Conservation (phyloP, 2,329 filamentous ascomycete species). For the Talaromyces sp. region DNA sequence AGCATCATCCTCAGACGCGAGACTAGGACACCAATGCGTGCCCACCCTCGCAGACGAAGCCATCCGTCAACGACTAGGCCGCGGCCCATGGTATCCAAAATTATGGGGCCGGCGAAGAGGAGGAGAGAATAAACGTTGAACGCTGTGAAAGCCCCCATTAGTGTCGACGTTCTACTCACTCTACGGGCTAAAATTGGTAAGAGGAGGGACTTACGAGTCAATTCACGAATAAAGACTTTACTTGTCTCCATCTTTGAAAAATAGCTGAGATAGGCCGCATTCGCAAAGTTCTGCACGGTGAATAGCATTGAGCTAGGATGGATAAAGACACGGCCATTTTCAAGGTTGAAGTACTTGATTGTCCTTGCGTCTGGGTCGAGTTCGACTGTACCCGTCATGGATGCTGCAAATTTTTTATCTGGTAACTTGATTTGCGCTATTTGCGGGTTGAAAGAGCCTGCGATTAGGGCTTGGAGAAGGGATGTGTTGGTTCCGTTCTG, state of each 20-base stretch:
- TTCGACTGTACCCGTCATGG: slow-evolving; percentile 83
- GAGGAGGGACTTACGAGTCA: slow-evolving; percentile 65
- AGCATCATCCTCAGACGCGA: slow-evolving; percentile 79
- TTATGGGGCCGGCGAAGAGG: slow-evolving; percentile 80
- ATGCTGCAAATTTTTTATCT: slow-evolving; percentile 89
- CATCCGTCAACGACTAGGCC: slow-evolving; percentile 90
- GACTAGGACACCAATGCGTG: slow-evolving; percentile 85
- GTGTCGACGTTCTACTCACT: background rate
- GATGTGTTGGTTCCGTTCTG: slow-evolving; percentile 36
- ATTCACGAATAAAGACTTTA: slow-evolving; percentile 86
- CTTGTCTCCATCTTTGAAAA: slow-evolving; percentile 88
- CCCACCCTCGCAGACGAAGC: slow-evolving; percentile 84
- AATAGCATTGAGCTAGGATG: slow-evolving; percentile 88
- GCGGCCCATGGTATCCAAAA: slow-evolving; percentile 79
- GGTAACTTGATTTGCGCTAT: slow-evolving; percentile 89
- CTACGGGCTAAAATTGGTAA: background rate
- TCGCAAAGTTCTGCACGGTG: slow-evolving; percentile 71
- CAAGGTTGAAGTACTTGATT: slow-evolving; percentile 88
- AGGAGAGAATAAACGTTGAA: slow-evolving; percentile 87
- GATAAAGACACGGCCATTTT: slow-evolving; percentile 83
- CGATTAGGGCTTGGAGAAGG: slow-evolving; percentile 66
- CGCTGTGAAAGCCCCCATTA: slow-evolving; percentile 37
- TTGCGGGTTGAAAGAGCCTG: slow-evolving; percentile 75
- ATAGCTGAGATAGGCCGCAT: slow-evolving; percentile 77
- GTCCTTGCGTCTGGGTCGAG: slow-evolving; percentile 86